Base-by-base conservation (phyloP, 768 basidiomycete species). In the Tylopilus balloui region DNA sequence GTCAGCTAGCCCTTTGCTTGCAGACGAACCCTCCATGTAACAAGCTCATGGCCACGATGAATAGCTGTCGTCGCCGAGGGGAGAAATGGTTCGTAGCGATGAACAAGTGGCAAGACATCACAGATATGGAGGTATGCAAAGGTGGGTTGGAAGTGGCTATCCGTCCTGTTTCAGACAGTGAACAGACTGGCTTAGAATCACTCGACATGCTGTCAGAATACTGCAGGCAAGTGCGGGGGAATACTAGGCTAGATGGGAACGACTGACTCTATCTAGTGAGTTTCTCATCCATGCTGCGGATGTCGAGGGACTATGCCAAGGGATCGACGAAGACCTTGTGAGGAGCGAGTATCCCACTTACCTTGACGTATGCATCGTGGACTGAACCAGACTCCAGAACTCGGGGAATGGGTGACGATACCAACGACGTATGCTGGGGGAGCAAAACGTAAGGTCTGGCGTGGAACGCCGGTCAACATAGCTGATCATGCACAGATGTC, bases 91-190 rank as follows among this genome's bases (percentile, higher is more conserved):
- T 92, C 28, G 88, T 99, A 12, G 93, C 95, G 11, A 97, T 94
- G 93, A 95, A 98, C 71, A 94, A 92, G 64, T 99, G 96, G 96
- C 94, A 95, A 62, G 86, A 88, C 51, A 77, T 96, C 44, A 97
- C 96, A 0, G 91, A 97, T 59, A 92, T 92, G 85, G 85, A 90
- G 60, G 88, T 99, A 15, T 85, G 77, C 53, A 73, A 83, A 78
- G 90, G 93, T 86, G 45, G 15, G 68, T 51, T 40, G 25, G 4
- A 32, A 34, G 23, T n/a, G 39, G 36, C 45, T 27, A 27, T 44
- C 38, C 7, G 25, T 31, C 39, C 13, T 20, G 31, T 48, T 21
- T 27, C 9, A 36, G 36, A 34, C 4, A 5, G 14, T 35, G 42
- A 44, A 58, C 45, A 24, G 11, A 17, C 13, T 11, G 12, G 31